These are phyloP conservation scores for Lactarius quietus DNA, from an alignment of 768 basidiomycete species.

Conservation along the genomic window DNA sequence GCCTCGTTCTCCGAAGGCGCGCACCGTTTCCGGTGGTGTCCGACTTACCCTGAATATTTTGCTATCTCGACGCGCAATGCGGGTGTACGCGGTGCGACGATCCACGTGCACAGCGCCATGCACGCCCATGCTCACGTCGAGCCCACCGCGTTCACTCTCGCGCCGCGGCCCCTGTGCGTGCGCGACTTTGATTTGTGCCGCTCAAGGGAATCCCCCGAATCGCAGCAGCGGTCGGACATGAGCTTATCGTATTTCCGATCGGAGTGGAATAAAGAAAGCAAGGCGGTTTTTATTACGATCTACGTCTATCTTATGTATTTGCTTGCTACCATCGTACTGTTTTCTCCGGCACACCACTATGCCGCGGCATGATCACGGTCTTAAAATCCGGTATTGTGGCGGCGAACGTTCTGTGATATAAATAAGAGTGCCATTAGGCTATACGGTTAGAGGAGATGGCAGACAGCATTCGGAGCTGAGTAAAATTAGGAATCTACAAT, in stretches of 20 bases:
- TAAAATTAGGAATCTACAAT: constrained; percentile 19
- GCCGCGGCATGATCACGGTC: not conserved
- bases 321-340: not conserved
- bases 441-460: not conserved
- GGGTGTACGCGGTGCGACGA: constrained; percentile 42
- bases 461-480: not conserved
- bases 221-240: constrained; percentile 61
- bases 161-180: constrained; percentile 59
- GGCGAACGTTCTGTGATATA: not conserved
- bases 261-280: constrained; percentile 48
- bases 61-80: constrained; percentile 58
- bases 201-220: constrained; percentile 58
- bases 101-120: constrained; percentile 62
- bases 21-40: constrained; percentile 76
- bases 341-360: not conserved
- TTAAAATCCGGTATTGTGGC: not conserved
- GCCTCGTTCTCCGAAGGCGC: constrained; percentile 64
- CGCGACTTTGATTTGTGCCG: constrained; percentile 76
- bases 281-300: not conserved
- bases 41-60: constrained; percentile 71
- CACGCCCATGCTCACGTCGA: constrained; percentile 56
- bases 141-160: constrained; percentile 56
- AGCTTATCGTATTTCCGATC: constrained; percentile 58
- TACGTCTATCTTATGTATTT: constrained; percentile 5
- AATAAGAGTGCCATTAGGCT: not conserved